Base-by-base conservation (phyloP, 257 asterid genomes). In the Nicotiana tomentosiformis region DNA sequence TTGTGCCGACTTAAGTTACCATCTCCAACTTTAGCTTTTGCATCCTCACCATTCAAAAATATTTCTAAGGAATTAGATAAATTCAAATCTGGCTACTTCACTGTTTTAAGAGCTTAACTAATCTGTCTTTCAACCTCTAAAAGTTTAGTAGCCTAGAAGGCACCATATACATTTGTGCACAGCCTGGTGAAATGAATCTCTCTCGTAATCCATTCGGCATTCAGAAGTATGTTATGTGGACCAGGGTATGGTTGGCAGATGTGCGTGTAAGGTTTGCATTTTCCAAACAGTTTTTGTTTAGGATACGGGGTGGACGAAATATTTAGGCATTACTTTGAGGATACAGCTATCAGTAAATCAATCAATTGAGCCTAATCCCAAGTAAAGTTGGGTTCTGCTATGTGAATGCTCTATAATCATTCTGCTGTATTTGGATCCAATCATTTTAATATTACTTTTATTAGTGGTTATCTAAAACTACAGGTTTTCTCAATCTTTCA, bases 21-120 rank as follows among this genome's bases (percentile, higher is more conserved):
- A 6, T 49, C 37, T 74, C 79, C 39, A 74, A 74, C 79, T 74
- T 74, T 74, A 74, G 62, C 62, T 74, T 74, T 49, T 74, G 62
- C 61, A 26, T 74, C 79, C 23, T 23, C 43, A 46, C 80, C 37
- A 49, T 74, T 51, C 80, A 26, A 49, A 23, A 23, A 23, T 49
- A 49, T 26, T 49, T 74, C 43, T 33, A 26, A 23, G 39, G 39
- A 49, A 23, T 49, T 74, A 15, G 39, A 46, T 23, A 26, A 72
- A 23, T 49, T 74, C 39, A 49, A 72, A 49, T 74, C 80, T 70
- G 60, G 20, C 78, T 15, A 23, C 23, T 14, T 74, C 43, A 12
- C 39, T 74, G 61, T 49, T 14, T 74, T 49, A 49, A 23, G 55
- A 70, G 57, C 26, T 37, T 74, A 49, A 49, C 43, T 49, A 74